Evolutionary conservation across 805 yeast species (phyloP), one percentile per base, ranked within the genome.

Genomic region (Soucietia sequanensis): DNA sequence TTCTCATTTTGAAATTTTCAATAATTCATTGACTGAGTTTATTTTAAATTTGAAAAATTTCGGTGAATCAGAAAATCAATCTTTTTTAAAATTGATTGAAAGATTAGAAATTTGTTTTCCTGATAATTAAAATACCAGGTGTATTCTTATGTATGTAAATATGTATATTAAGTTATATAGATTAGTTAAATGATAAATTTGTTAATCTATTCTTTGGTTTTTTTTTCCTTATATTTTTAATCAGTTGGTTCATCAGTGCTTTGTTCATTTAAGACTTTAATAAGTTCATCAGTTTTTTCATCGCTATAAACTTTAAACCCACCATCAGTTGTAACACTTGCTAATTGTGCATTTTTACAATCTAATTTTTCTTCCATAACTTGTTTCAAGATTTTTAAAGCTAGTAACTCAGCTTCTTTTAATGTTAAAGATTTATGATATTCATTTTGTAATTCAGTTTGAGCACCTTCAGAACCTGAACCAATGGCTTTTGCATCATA

Each of bases 401-500:
- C 83, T 56, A 93, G 72, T 27, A 85, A 64, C 70, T 93, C 98
- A 6, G 98, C 99, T 59, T 95, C 99, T 47, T 81, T 79, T 48
- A 93, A 69, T 10, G 97, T 88, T 52, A 93, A 73, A 14, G 95
- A 86, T 47, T 83, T 83, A 65, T 91, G 98, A 67, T 93, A 93
- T 66, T 93, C 96, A 55, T 90, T 91, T 62, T 90, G 96, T 56
- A 93, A 73, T 62, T 93, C 99, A 2, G 96, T 84, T 65, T 95
- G 99, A 2, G 99, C 99, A 45, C 99, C 99, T 65, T 93, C 99
- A 11, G 95, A 85, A 14, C 99, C 99, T 2, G 96, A 86, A 10
- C 99, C 99, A 53, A 95, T 93, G 9, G 99, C 99, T 67, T 93
- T 95, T 19, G 99, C 99, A 54, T 93, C 96, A 59, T 93, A 93